Evolutionary conservation across 176 grass and related monocot genomes (phyloP), one percentile per base, ranked within the genome.

Genomic region (Juncus effusus): DNA sequence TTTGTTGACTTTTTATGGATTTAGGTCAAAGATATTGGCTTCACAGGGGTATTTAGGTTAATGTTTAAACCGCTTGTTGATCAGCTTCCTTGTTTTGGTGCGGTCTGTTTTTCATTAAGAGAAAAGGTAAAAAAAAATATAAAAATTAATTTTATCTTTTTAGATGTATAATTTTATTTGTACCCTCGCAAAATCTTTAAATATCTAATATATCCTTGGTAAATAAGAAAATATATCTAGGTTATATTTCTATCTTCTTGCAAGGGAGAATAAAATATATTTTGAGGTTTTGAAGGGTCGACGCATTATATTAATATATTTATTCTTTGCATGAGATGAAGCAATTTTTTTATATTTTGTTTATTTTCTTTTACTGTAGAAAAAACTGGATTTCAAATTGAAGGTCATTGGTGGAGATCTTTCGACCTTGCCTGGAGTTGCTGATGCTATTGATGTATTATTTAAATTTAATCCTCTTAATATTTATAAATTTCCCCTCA

Each of bases 361-460:
- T 47, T 28, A 28, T 28, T 28, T 28, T 1, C 1, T 28, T 6
- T 47, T 47, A 47, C 9, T 9, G 76, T 60, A 97, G 94, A 92
- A 92, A 89, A 97, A 97, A 54, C 88, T 97, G 74, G 94, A 97
- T 76, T 97, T 97, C 64, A 89, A 64, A 75, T 73, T 97, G 69
- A 97, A 86, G 75, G 85, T 97, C 63, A 77, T 97, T 65, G 88
- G 88, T 76, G 88, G 94, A 3, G 85, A 97, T 40, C 73, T 97
- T 69, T 97, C 94, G 77, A 69, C 85, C 57, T 61, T 97, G 75
- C 94, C 94, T 69, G 94, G 94, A 57, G 81, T 97, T 76, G 92
- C 94, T 59, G 80, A 86, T 84, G 94, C 94, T 67, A 87, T 97
- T 62, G 88, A 92, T 87, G 94, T 97, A 77, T 65, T 64, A 66